A percentile compares a stretch with the other conserved stretches of the same genome.
Evolutionary conservation across 2,329 filamentous ascomycete species (phyloP).

Genomic region (Hirsutella minnesotensis): DNA sequence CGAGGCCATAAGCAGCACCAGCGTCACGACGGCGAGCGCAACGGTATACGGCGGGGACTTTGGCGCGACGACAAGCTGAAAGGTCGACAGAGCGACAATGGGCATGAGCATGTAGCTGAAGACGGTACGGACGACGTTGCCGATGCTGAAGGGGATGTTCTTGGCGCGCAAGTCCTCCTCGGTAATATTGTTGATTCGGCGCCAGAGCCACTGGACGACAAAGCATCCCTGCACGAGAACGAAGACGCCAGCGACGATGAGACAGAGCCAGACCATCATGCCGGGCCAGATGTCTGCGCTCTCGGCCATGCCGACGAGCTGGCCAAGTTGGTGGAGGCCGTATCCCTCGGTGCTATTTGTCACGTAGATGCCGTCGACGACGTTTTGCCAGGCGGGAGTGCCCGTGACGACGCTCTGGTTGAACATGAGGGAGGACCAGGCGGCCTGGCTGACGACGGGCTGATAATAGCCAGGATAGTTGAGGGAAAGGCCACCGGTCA

Average conservation of each 20-base stretch:
- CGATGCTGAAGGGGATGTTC: slow-evolving; percentile 77
- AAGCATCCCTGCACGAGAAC: slow-evolving; percentile 69
- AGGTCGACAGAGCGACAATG: slow-evolving; percentile 75
- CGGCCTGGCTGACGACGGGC: slow-evolving; percentile 73
- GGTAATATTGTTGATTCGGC: slow-evolving; percentile 55
- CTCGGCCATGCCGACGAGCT: slow-evolving; percentile 69
- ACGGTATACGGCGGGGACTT: slow-evolving; percentile 60
- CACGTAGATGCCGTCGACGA: slow-evolving; percentile 79
- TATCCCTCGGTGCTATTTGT: slow-evolving; percentile 72
- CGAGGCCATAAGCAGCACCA: slow-evolving; percentile 62
- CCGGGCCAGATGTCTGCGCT: slow-evolving; percentile 82
- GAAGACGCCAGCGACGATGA: slow-evolving; percentile 57
- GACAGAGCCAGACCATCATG: slow-evolving; percentile 83
- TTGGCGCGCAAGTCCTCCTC: slow-evolving; percentile 85
- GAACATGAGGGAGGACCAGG: slow-evolving; percentile 88
- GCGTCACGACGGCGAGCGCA: slow-evolving; percentile 61
- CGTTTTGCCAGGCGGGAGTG: slow-evolving; percentile 49
- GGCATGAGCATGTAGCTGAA: slow-evolving; percentile 91
- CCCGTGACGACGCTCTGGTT: slow-evolving; percentile 77
- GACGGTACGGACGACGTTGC: slow-evolving; percentile 71
- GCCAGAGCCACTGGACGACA: slow-evolving; percentile 62
- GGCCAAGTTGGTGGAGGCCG: slow-evolving; percentile 67
- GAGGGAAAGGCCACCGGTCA: slow-evolving; percentile 79
- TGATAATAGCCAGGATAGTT: slow-evolving; percentile 93
- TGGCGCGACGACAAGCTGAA: slow-evolving; percentile 70